Conservation (phyloP, 73 alveolate species). For the Tetrahymena thermophila region DNA sequence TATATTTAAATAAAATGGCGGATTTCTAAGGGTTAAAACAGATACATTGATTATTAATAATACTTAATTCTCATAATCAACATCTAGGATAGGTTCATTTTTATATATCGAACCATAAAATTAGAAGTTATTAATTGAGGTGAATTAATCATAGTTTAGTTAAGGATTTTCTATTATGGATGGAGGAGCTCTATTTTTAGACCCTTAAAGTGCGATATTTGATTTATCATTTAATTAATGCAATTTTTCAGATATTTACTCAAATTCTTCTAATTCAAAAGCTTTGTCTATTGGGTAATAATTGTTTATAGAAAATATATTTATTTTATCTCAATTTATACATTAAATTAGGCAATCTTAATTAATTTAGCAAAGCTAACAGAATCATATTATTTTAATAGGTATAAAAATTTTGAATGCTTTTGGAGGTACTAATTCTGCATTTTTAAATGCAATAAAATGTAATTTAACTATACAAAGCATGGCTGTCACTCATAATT, state of each 20-base stretch:
- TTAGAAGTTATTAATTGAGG: neutral
- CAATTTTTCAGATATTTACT: neutral
- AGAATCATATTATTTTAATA: no score
- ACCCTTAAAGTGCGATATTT: neutral
- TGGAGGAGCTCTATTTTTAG: neutral
- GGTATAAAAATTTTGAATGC: neutral
- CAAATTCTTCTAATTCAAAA: neutral
- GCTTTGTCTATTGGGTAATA: neutral
- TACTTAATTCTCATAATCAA: neutral
- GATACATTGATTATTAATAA: neutral
- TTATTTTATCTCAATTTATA: no score
- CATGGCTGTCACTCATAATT: neutral
- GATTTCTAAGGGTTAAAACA: neutral
- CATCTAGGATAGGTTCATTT: neutral
- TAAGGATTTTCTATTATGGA: neutral
- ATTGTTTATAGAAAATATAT: no score
- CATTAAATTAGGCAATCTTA: neutral
- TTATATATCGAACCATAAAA: neutral
- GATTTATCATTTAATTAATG: neutral
- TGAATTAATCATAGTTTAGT: neutral
- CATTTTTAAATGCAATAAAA: neutral
- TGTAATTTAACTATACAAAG: neutral
- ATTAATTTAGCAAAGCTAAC: neutral
- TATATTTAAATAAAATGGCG: neutral
- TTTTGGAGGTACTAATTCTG: neutral